Evolutionary conservation across 2,329 filamentous ascomycete genomes (phyloP).

Genomic region (Fusarium veterinarium): DNA sequence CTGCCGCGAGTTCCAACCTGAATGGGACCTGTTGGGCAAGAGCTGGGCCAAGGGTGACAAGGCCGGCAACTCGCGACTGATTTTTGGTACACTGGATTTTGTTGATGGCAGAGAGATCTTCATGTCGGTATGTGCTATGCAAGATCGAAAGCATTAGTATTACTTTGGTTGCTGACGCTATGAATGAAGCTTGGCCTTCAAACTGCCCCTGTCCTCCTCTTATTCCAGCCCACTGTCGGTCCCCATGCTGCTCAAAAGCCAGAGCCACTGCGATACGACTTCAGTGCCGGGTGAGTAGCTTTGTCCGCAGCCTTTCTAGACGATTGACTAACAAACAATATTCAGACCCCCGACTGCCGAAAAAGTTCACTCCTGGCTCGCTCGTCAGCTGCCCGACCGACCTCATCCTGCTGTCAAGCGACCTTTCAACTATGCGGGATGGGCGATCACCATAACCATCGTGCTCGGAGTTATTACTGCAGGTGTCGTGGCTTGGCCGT

Average conservation of each 20-base stretch:
- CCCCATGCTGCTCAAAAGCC: constrained; percentile 77
- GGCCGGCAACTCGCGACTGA: constrained; percentile 74
- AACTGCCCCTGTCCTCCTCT: constrained; percentile 89
- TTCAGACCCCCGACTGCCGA: constrained; percentile 79
- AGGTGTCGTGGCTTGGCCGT: constrained; percentile 78
- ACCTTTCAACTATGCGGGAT: constrained; percentile 87
- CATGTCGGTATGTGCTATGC: constrained; percentile 71
- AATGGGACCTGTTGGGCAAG: constrained; percentile 88
- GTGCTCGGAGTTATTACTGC: constrained; percentile 76
- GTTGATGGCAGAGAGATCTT: constrained; percentile 85
- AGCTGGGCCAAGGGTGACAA: constrained; percentile 91
- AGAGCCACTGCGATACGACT: constrained; percentile 85
- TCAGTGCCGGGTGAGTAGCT: constrained; percentile 76
- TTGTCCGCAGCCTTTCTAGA: no score
- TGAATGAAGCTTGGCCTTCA: constrained; percentile 85
- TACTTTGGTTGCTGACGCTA: constrained; percentile 13
- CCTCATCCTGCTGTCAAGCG: constrained; percentile 82
- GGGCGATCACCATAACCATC: constrained; percentile 75
- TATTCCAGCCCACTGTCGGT: constrained; percentile 88
- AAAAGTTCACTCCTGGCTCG: constrained; percentile 80
- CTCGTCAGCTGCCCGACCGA: constrained; percentile 79
- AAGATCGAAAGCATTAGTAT: background rate
- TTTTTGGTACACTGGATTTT: constrained; percentile 92
- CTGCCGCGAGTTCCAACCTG: constrained; percentile 91
- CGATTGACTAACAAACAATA: background rate